These are phyloP conservation scores for Botryobasidium botryosum DNA, from an alignment of 768 basidiomycete species.

Conservation along the genomic window DNA sequence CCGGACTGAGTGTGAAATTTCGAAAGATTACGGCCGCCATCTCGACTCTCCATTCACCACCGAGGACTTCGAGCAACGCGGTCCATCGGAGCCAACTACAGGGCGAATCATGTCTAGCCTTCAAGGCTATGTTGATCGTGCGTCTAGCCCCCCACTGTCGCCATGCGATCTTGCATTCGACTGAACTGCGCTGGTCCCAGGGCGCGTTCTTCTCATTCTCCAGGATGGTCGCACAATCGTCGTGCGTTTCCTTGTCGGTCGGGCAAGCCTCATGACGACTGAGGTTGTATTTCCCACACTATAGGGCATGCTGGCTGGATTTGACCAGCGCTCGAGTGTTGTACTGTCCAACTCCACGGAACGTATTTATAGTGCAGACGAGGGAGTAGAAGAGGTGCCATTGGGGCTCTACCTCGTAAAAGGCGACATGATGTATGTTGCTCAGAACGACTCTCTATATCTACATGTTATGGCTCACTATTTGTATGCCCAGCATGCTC, in stretches of 20 bases:
- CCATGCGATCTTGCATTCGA: background rate
- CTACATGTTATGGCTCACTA: background rate
- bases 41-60: too few species aligned
- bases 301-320: constrained; percentile 81
- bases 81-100: too few species aligned
- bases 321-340: constrained; percentile 90
- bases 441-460: background rate
- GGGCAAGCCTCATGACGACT: background rate
- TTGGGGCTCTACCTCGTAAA: constrained; percentile 94
- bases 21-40: too few species aligned
- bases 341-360: constrained; percentile 90
- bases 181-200: constrained; percentile 23
- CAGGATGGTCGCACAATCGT: constrained; percentile 94
- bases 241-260: constrained; percentile 33
- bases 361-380: constrained; percentile 79
- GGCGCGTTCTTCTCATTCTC: constrained; percentile 81
- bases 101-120: constrained; percentile 64
- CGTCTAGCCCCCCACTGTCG: constrained; percentile 15
- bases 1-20: too few species aligned
- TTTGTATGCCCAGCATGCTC: constrained; percentile 32
- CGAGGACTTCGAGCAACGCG: too few species aligned
- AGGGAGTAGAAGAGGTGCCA: constrained; percentile 86
- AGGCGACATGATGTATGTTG: constrained; percentile 93
- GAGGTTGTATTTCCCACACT: background rate
- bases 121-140: constrained; percentile 82